A percentile compares a stretch with the other conserved stretches of the same genome.
Evolutionary conservation across 2,329 filamentous ascomycete species (phyloP).

Genomic region (Aspergillus carbonarius): DNA sequence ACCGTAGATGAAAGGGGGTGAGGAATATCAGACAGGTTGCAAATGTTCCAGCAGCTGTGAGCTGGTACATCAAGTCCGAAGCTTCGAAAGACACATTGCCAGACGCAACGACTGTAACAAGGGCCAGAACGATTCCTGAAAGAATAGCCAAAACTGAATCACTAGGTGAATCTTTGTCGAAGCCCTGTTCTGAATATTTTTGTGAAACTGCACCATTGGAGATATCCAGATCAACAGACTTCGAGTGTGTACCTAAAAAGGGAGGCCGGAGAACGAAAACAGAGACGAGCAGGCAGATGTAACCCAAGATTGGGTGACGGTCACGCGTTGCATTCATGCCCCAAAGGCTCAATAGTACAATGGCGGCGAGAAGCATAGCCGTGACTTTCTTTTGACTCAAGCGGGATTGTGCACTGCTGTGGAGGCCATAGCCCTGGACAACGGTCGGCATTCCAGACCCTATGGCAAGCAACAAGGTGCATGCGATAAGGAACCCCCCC

Average conservation of each 20-base stretch:
- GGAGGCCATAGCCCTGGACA: slow-evolving; percentile 13
- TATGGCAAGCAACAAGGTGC: slow-evolving; percentile 50
- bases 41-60: slow-evolving; percentile 24
- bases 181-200: slow-evolving; percentile 11
- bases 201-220: slow-evolving; percentile 7
- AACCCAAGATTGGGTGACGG: slow-evolving; percentile 46
- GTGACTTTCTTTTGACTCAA: slow-evolving; percentile 31
- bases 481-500: slow-evolving; percentile 54
- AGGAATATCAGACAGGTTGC: slow-evolving; percentile 29
- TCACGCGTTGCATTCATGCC: slow-evolving; percentile 34
- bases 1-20: slow-evolving; percentile 26
- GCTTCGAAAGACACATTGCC: slow-evolving; percentile 21
- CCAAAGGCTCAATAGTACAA: slow-evolving; percentile 27
- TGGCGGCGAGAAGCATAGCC: slow-evolving; percentile 23
- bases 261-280: slow-evolving; percentile 52
- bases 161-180: slow-evolving; percentile 17
- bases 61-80: slow-evolving; percentile 25
- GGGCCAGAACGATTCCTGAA: slow-evolving; percentile 27
- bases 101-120: slow-evolving; percentile 25
- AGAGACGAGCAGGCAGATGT: slow-evolving; percentile 47
- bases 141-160: slow-evolving; percentile 31
- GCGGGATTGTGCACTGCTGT: slow-evolving; percentile 15
- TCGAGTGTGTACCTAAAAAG: slow-evolving; percentile 27
- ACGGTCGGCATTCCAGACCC: slow-evolving; percentile 46
- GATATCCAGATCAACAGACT: slow-evolving; percentile 24